Base-by-base conservation (phyloP, 208 protist species). In the Leptomonas pyrrhocoris region DNA sequence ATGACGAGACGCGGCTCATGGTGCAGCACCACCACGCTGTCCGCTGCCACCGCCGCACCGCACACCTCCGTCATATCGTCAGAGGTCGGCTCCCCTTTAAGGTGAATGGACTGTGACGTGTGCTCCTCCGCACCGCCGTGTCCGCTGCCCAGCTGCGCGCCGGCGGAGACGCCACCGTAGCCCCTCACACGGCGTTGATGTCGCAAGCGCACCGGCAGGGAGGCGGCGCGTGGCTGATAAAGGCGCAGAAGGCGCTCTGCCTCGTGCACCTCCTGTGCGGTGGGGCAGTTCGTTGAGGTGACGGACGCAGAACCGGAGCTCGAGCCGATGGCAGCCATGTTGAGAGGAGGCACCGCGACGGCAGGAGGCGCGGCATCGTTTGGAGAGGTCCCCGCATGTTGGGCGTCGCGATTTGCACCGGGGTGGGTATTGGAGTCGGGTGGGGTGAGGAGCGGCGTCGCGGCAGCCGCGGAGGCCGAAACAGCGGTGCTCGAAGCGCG, bases 1-100 rank as follows among this genome's bases (percentile, higher is more conserved):
- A 85, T 59, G 16, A 94, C 57, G 36, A 94, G 68, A 18, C 85
- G 66, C 34, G 79, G 83, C 7, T 84, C 83, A 72, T 91, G 78
- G 23, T 86, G 83, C 49, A 92, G 61, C 19, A 88, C 85, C 3
- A 94, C 50, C 27, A 53, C 84, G 6, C 57, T 28, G 15, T 62
- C 59, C 7, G 65, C 65, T 27, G 68, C 69, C 1, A 64, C 59
- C 0, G 56, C 43, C 11, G 54, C 64, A 16, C 34, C 21, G 56
- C 49, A 42, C 25, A 72, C 72, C 31, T 68, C 58, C 30, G 58
- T 61, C 38, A 77, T 77, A 21, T 70, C 72, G 31, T 77, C 72
- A 9, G 64, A 66, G 54, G 72, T 66, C 16, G 64, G 62, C 16
- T 48, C 49, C 0, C 30, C 31, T 0, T 45, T 62, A 0, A 58